Evolutionary conservation across 2,329 filamentous ascomycete species (phyloP).

Genomic region (Aspergillus unguis): DNA sequence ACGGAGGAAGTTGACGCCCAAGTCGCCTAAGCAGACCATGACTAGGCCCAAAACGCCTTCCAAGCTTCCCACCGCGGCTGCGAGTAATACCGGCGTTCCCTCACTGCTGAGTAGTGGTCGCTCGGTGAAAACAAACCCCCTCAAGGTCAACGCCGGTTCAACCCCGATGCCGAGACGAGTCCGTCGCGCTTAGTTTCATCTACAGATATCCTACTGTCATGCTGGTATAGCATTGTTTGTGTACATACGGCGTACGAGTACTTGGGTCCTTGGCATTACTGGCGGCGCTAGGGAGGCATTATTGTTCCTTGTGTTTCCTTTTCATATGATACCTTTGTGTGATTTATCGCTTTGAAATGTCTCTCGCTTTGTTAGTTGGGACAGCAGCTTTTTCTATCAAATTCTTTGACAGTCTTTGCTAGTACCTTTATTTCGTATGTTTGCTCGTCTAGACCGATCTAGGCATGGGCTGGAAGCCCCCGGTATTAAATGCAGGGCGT

Average conservation of each 20-base stretch:
- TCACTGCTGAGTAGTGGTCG: slow-evolving; percentile 16
- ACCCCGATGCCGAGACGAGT: slow-evolving; percentile 35
- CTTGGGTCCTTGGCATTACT: background rate
- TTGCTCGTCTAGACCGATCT: no score
- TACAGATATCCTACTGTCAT: slow-evolving; percentile 7
- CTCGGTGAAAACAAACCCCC: slow-evolving; percentile 26
- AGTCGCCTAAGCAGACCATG: slow-evolving; percentile 26
- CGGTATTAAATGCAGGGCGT: no score
- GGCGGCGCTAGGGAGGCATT: background rate
- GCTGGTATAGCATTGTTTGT: background rate
- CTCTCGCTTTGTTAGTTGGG: no score
- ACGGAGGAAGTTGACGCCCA: slow-evolving; percentile 37
- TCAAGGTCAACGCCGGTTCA: slow-evolving; percentile 35
- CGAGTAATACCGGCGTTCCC: slow-evolving; percentile 18
- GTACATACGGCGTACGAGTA: background rate
- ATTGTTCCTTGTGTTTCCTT: background rate
- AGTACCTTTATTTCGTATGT: no score
- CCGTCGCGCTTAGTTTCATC: slow-evolving; percentile 25
- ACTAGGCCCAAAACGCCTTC: slow-evolving; percentile 15
- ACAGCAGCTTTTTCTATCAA: no score
- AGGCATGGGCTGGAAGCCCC: no score
- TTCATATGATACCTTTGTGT: slow-evolving; percentile 1
- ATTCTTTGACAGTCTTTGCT: no score
- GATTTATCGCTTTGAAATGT: no score
- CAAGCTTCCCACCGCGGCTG: slow-evolving; percentile 21